A percentile compares a stretch with the other conserved stretches of the same genome.
Evolutionary conservation across 2,329 filamentous ascomycete species (phyloP).

Genomic region (Akanthomyces dipterigenus): DNA sequence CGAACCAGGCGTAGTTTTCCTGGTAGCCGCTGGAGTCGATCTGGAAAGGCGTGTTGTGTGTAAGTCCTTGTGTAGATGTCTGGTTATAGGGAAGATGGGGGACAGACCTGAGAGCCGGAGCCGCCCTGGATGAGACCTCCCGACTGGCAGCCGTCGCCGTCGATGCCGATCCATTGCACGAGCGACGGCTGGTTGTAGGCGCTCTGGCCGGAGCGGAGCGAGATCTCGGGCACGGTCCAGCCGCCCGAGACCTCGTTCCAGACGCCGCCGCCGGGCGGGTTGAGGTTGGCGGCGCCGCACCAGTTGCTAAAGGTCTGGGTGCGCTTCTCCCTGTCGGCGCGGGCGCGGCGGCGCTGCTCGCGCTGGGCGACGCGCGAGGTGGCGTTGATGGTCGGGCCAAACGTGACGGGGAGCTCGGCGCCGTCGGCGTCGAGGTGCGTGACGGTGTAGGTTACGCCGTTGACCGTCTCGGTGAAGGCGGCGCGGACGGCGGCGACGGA

Average conservation of each 20-base stretch:
- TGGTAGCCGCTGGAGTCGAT: not conserved
- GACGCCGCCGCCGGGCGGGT: not conserved
- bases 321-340: constrained; percentile 22
- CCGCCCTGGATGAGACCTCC: constrained; percentile 1
- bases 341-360: constrained; percentile 24
- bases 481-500: not conserved
- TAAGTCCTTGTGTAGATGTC: not conserved
- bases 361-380: not conserved
- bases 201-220: not conserved
- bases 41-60: not conserved
- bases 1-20: not conserved
- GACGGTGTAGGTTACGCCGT: constrained; percentile 9
- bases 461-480: constrained; percentile 1
- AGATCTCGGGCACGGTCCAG: not conserved
- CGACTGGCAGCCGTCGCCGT: constrained; percentile 1
- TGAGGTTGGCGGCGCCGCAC: constrained; percentile 5
- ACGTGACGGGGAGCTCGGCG: constrained; percentile 6
- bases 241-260: not conserved
- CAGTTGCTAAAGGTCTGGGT: constrained; percentile 1
- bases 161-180: constrained; percentile 4
- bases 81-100: not conserved
- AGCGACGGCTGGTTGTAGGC: not conserved
- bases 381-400: not conserved
- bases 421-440: constrained; percentile 3
- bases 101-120: not conserved